Evolutionary conservation across 2,329 filamentous ascomycete species (phyloP), one percentile per base, ranked within the genome.

Genomic region (Ascochyta rabiei): DNA sequence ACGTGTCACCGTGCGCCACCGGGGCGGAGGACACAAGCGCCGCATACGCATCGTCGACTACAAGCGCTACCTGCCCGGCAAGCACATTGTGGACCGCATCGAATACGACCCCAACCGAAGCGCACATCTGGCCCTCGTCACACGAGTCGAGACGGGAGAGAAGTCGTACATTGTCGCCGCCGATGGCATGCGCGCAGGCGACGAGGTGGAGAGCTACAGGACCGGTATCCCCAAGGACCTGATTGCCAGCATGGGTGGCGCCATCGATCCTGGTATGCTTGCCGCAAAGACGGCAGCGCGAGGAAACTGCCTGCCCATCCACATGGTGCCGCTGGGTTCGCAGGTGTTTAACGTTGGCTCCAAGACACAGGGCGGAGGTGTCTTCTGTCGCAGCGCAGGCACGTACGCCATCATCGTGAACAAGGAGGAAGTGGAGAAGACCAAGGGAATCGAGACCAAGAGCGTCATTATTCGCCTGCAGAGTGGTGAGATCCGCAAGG

Each of bases 241-340:
- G 51, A 84, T 97, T 68, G 87, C 89, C 45, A 92, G 88, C 72
- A 98, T 99, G 93, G 95, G 95, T 57, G 93, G 95, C 65, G 80
- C 88, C 37, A 84, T 97, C 45, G 95, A 99, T 82, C 92, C 93
- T 10, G 96, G 96, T 88, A 91, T 99, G 75, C 80, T 99, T 59
- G 95, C 96, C 7, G 90, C 95, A 26, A 95, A 91, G 80, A 99
- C 96, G 21, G 93, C 92, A 1, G 93, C 93, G 80, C 85, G 91
- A 69, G 95, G 95, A 50, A 99, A 99, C 76, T 99, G 95, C 74
- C 78, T 99, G 64, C 95, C 95, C 13, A 81, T 99, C 73, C 90
- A 96, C 77, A 95, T 99, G 88, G 90, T 99, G 56, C 96, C 95
- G 1, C 84, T 97, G 34, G 93, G 95, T n/a, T 96, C 92, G 2